Conservation (phyloP, 176 grass and related monocot species). For the Puya raimondii region DNA sequence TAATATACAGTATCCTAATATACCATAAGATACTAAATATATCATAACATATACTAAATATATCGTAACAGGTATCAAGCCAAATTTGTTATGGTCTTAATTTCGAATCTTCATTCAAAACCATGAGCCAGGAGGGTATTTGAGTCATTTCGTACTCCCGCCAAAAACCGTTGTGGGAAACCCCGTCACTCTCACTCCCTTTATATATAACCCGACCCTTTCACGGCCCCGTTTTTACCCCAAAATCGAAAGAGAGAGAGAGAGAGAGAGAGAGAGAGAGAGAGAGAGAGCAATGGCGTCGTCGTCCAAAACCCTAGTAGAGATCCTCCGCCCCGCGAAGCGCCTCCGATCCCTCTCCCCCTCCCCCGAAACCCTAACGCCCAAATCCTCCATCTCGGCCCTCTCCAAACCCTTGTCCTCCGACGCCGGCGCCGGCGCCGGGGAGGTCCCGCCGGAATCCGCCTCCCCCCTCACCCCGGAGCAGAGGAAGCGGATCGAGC, state of each 20-base stretch:
- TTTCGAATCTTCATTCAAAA: too few species aligned
- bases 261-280: too few species aligned
- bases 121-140: too few species aligned
- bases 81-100: too few species aligned
- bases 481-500: conserved; percentile 56
- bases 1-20: too few species aligned
- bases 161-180: too few species aligned
- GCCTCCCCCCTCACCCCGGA: conserved; percentile 29
- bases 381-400: conserved; percentile 29
- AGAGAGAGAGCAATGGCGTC: conserved; percentile 37
- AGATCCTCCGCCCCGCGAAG: conserved; percentile 58
- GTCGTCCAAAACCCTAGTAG: conserved; percentile 55
- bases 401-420: neutral
- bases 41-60: too few species aligned
- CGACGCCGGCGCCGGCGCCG: neutral
- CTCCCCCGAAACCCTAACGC: conserved; percentile 3
- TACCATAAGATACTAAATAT: too few species aligned
- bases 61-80: too few species aligned
- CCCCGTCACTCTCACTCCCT: too few species aligned
- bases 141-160: too few species aligned
- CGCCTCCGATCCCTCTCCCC: conserved; percentile 37
- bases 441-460: conserved; percentile 5
- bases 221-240: neutral
- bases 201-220: too few species aligned
- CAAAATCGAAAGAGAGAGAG: neutral